phyloP scores from a whole-genome alignment of 441 rosid species.

The Raphanus hybrid region DNA sequence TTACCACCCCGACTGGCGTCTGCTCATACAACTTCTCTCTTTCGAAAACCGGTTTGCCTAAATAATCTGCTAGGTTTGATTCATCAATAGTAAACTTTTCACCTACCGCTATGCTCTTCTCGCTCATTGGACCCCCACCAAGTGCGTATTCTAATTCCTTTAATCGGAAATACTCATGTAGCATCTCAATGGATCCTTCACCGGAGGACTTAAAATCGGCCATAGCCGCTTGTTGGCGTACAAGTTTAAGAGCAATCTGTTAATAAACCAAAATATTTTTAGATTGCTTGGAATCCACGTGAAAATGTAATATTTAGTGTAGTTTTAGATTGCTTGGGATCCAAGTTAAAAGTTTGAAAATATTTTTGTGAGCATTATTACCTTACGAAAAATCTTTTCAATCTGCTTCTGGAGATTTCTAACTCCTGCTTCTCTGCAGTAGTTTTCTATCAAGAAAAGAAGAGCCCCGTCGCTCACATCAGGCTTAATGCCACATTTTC shows the following conservation, averaged over 20 bases:
- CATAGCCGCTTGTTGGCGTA: not conserved
- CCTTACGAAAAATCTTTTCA: too few species aligned
- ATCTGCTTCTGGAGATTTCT: too few species aligned
- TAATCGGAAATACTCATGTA: too few species aligned
- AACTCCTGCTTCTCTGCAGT: not conserved
- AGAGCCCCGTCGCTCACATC: not conserved
- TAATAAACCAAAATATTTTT: not conserved
- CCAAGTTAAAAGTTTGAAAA: too few species aligned
- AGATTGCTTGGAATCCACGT: not conserved
- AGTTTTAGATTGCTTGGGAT: too few species aligned
- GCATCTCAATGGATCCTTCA: too few species aligned
- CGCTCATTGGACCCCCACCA: too few species aligned
- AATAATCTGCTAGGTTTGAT: not conserved
- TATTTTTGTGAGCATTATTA: too few species aligned
- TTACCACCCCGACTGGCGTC: not conserved
- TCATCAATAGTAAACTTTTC: not conserved
- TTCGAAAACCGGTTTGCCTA: not conserved
- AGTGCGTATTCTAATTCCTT: too few species aligned
- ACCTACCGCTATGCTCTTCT: not conserved
- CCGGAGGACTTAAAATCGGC: too few species aligned
- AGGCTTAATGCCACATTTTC: not conserved
- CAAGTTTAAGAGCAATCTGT: not conserved
- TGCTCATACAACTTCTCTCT: not conserved
- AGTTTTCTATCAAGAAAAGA: not conserved
- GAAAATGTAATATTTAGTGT: too few species aligned